These are phyloP conservation scores for Chenopodium berlandieri DNA, from an alignment of 148 eudicot genomes.

Conservation along the genomic window DNA sequence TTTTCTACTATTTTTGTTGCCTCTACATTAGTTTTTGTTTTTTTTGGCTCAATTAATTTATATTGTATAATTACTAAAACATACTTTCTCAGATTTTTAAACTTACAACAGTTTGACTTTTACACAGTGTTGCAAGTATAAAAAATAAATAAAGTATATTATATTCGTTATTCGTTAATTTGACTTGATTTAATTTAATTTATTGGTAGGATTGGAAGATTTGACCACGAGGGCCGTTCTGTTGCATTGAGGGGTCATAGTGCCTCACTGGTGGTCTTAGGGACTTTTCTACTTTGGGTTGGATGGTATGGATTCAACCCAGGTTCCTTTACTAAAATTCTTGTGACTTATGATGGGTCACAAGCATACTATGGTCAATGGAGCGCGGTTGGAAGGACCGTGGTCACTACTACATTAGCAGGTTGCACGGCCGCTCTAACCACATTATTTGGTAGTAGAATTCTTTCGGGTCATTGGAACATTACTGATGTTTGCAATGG, in stretches of 20 bases:
- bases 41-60: too few relatives aligned
- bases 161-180: background rate
- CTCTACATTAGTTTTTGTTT: too few relatives aligned
- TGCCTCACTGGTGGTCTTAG: slow-evolving; percentile 40
- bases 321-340: slow-evolving; percentile 36
- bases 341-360: slow-evolving; percentile 19
- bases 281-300: slow-evolving; percentile 50
- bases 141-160: too few relatives aligned
- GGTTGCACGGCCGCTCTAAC: slow-evolving; percentile 40
- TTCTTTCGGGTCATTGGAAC: slow-evolving; percentile 41
- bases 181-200: too few relatives aligned
- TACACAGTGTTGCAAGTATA: too few relatives aligned
- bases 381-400: slow-evolving; percentile 46
- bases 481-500: slow-evolving; percentile 44
- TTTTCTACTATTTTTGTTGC: too few relatives aligned
- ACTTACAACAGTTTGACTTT: too few relatives aligned
- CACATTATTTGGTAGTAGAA: slow-evolving; percentile 33
- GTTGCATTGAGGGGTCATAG: slow-evolving; percentile 49
- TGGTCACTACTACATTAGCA: slow-evolving; percentile 44
- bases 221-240: slow-evolving; percentile 50
- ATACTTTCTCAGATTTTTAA: too few relatives aligned
- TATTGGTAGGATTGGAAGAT: slow-evolving; percentile 44
- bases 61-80: too few relatives aligned
- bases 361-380: slow-evolving; percentile 36
- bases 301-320: slow-evolving; percentile 67